Conservation (phyloP, 345 rosid genomes). For the Toxicodendron radicans region DNA sequence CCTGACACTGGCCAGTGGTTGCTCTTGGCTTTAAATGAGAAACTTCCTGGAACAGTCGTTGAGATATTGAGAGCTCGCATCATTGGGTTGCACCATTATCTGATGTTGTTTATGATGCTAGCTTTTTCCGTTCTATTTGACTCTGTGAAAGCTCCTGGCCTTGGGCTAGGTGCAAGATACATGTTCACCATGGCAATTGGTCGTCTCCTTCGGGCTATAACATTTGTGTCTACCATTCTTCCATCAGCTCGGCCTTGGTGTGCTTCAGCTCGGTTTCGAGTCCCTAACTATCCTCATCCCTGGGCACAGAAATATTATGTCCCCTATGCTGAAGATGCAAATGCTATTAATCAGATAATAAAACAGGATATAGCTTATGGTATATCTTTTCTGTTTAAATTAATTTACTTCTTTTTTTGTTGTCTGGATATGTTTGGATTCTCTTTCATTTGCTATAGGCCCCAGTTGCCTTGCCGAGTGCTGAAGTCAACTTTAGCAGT, state of each 20-base stretch:
- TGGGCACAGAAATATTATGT: constrained; percentile 93
- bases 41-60: constrained; percentile 66
- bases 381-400: constrained; percentile 24
- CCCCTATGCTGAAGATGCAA: constrained; percentile 75
- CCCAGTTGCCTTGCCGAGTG: background rate
- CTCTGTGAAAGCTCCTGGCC: constrained; percentile 86
- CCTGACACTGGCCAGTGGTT: constrained; percentile 97
- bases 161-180: constrained; percentile 88
- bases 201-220: constrained; percentile 87
- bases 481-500: background rate
- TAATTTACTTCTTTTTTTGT: constrained; percentile 10
- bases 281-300: constrained; percentile 74
- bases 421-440: background rate
- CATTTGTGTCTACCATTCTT: constrained; percentile 80
- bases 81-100: constrained; percentile 77
- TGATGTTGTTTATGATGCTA: constrained; percentile 86
- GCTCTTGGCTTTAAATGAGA: constrained; percentile 81
- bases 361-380: constrained; percentile 65
- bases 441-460: background rate
- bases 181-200: constrained; percentile 93
- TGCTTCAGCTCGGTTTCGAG: constrained; percentile 61
- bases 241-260: constrained; percentile 99
- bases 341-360: constrained; percentile 63
- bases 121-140: constrained; percentile 85
- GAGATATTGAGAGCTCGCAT: constrained; percentile 79